Evolutionary conservation across 345 rosid species (phyloP), one percentile per base, ranked within the genome.

Genomic region (Bruguiera parviflora): DNA sequence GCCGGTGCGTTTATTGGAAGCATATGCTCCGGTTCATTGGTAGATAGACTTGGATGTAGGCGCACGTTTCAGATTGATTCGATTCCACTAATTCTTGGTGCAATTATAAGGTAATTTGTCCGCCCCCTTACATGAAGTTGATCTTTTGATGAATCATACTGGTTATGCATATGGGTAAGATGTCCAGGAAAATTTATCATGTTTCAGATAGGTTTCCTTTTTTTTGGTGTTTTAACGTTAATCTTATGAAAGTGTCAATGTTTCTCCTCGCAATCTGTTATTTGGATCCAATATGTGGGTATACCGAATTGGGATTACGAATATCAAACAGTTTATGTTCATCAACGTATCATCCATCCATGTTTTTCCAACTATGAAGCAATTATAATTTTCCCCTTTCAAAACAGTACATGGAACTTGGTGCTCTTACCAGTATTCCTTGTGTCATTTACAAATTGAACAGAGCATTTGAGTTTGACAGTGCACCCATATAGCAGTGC

Each of bases 1-100:
- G 90, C 77, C 0, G 97, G 97, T 63, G 97, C 94, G 21, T 88
- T 91, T 69, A 6, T 91, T 65, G 97, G 97, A 65, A 87, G 94
- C 82, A 31, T 91, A 71, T 64, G 77, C 77, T 78, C 81, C 35
- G 87, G 92, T 71, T 79, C 85, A 32, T 63, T 91, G 10, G 85
- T 69, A 8, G 92, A 91, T 76, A 85, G 78, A 69, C 78, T 91
- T 31, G 94, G 97, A 53, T 87, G 84, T 73, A 82, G 92, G 0
- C 86, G 87, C 29, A 85, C 92, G 31, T 79, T 91, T 75, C 97
- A 91, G 75, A 73, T 87, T 61, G 89, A 58, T 74, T 74, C 88
- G 0, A 73, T 82, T 35, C 92, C 92, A 2, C 70, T 88, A 67
- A 71, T 87, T 78, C 82, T 85, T 67, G 95, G 95, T 79, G 95